Percentiles rank a stretch among this genome's conserved stretches.
phyloP scores from a whole-genome alignment of 768 basidiomycete genomes.

The Leccinellum rugosiceps region DNA sequence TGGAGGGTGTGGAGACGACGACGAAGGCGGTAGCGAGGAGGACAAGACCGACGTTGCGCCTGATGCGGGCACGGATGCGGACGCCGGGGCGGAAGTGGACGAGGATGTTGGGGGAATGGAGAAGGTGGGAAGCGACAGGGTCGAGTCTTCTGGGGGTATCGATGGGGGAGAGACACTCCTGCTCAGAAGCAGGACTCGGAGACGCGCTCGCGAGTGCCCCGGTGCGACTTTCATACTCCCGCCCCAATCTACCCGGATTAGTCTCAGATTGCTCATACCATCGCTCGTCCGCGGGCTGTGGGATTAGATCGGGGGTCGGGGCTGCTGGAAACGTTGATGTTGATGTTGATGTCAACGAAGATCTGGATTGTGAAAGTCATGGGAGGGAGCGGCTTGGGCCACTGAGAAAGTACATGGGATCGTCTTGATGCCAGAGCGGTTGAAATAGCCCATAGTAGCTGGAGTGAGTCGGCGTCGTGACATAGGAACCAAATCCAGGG shows the following conservation, averaged over 20 bases:
- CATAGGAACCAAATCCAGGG: no score
- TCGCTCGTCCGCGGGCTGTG: slow-evolving; percentile 34
- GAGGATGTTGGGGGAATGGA: background rate
- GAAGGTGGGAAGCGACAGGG: slow-evolving; percentile 6
- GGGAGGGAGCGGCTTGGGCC: slow-evolving; percentile 5
- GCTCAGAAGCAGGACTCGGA: slow-evolving; percentile 24
- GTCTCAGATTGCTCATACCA: slow-evolving; percentile 15
- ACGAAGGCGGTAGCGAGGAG: background rate
- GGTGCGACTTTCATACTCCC: slow-evolving; percentile 15
- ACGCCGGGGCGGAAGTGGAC: background rate
- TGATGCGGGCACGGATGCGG: background rate
- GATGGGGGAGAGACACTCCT: slow-evolving; percentile 24
- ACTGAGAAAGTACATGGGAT: slow-evolving; percentile 60
- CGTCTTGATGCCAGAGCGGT: no score
- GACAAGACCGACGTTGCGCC: background rate
- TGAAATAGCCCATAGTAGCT: no score
- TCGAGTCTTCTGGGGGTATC: slow-evolving; percentile 17
- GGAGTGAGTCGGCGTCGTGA: no score
- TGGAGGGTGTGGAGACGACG: slow-evolving; percentile 10
- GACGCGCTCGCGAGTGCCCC: slow-evolving; percentile 7
- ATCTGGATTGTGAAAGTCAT: background rate
- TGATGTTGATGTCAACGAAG: background rate
- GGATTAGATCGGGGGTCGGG: slow-evolving; percentile 32
- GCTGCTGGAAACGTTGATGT: slow-evolving; percentile 8
- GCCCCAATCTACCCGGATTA: slow-evolving; percentile 1